A percentile compares a stretch with the other conserved stretches of the same genome.
These are phyloP conservation scores for Dothiorella sarmentorum DNA, from an alignment of 2,329 filamentous ascomycete species.

Conservation along the genomic window DNA sequence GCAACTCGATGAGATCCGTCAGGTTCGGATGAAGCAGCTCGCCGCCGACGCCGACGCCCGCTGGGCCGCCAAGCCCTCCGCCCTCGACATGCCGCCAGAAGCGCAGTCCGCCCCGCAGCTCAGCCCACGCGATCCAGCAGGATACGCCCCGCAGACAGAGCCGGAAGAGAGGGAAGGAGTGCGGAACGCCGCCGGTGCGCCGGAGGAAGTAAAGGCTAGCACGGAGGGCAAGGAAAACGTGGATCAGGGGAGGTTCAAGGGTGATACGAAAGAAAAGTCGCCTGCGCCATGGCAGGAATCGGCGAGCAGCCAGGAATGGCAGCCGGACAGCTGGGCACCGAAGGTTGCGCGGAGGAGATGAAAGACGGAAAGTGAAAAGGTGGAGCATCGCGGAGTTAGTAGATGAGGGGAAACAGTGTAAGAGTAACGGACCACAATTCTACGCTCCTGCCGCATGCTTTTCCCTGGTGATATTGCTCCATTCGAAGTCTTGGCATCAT, in stretches of 20 bases:
- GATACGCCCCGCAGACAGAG: constrained; percentile 35
- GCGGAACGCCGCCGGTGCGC: constrained; percentile 23
- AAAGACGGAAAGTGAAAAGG: background rate
- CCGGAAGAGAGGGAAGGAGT: constrained; percentile 29
- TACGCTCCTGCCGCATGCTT: background rate
- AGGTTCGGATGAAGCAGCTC: constrained; percentile 57
- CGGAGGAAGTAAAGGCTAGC: constrained; percentile 31
- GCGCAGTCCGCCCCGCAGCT: constrained; percentile 48
- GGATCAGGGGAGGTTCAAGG: constrained; percentile 31
- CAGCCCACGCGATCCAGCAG: constrained; percentile 41
- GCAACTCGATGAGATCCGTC: constrained; percentile 54
- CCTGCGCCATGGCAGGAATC: constrained; percentile 40
- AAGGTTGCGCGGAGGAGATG: constrained; percentile 32
- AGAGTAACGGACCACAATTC: background rate
- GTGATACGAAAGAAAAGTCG: constrained; percentile 24
- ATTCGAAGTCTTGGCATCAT: background rate
- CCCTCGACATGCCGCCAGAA: constrained; percentile 54
- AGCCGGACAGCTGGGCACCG: constrained; percentile 47
- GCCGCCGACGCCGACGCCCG: constrained; percentile 58
- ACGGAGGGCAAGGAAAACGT: constrained; percentile 22
- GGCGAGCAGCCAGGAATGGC: constrained; percentile 44
- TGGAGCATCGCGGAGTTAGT: background rate
- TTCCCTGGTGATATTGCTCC: background rate
- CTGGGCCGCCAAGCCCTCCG: constrained; percentile 59
- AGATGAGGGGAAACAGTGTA: background rate